Evolutionary conservation across 768 basidiomycete genomes (phyloP).

Genomic region (Kwoniella newhampshirensis): DNA sequence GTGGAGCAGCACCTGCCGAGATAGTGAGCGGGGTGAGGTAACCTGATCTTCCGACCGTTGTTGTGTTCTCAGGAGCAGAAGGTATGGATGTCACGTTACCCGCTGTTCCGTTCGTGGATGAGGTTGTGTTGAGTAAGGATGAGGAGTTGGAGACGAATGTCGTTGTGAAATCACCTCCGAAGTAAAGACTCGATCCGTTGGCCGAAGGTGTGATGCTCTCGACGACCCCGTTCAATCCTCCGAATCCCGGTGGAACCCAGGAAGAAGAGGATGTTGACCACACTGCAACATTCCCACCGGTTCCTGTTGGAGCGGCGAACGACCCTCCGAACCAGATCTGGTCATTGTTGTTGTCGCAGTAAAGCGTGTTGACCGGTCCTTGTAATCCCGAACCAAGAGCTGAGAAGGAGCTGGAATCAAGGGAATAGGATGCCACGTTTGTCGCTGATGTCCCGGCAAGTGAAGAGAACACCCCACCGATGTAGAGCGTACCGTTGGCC

Average conservation of each 20-base stretch:
- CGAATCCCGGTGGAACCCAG: slow-evolving; percentile 79
- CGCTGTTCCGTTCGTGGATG: slow-evolving; percentile 18
- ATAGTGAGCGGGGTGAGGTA: slow-evolving; percentile 74
- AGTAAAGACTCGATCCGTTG: slow-evolving; percentile 72
- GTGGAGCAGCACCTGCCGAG: slow-evolving; percentile 64
- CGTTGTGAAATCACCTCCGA: slow-evolving; percentile 83
- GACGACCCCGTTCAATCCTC: slow-evolving; percentile 75
- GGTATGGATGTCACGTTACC: slow-evolving; percentile 79
- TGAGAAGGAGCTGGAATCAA: slow-evolving; percentile 22
- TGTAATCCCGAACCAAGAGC: slow-evolving; percentile 61
- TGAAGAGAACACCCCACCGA: slow-evolving; percentile 80
- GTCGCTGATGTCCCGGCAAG: slow-evolving; percentile 62
- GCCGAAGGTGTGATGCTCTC: slow-evolving; percentile 72
- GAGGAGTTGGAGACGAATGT: slow-evolving; percentile 58
- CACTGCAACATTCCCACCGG: slow-evolving; percentile 48
- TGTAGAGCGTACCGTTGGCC: slow-evolving; percentile 64
- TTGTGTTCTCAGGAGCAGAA: slow-evolving; percentile 65
- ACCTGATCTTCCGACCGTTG: slow-evolving; percentile 75
- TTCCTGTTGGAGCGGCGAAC: slow-evolving; percentile 34
- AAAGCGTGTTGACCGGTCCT: slow-evolving; percentile 69
- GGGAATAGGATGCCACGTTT: slow-evolving; percentile 73
- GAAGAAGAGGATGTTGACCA: slow-evolving; percentile 50
- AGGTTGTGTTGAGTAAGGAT: slow-evolving; percentile 60
- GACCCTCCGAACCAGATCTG: slow-evolving; percentile 53
- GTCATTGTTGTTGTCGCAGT: slow-evolving; percentile 63